phyloP scores from a whole-genome alignment of 108 stramenopile genomes.

The Cyclostephanos tholiformis region DNA sequence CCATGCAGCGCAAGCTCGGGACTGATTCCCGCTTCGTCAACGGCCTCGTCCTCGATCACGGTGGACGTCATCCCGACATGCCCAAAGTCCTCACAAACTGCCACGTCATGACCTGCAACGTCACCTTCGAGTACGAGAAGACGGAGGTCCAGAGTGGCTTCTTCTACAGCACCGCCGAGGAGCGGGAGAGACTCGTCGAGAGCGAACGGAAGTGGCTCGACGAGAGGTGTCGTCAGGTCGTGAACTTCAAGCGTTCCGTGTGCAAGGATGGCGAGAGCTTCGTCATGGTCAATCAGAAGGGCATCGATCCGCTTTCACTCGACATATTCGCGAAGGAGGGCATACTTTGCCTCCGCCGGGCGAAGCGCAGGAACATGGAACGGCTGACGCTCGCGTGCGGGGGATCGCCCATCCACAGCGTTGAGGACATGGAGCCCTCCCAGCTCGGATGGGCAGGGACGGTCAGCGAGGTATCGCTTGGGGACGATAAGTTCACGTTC shows the following conservation, averaged over 20 bases:
- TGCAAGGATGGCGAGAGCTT: slow-evolving; percentile 93
- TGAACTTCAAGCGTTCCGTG: slow-evolving; percentile 95
- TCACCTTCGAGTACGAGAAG: slow-evolving; percentile 99
- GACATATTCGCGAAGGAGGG: slow-evolving; percentile 99
- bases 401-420: slow-evolving; percentile 91
- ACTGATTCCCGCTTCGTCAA: slow-evolving; percentile 89
- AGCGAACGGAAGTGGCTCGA: slow-evolving; percentile 97
- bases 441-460: slow-evolving; percentile 95
- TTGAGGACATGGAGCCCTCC: slow-evolving; percentile 91
- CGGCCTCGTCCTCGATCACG: slow-evolving; percentile 99
- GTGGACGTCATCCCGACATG: slow-evolving; percentile 99
- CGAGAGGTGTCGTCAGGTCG: slow-evolving; percentile 93
- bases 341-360: slow-evolving; percentile 94
- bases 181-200: slow-evolving; percentile 97
- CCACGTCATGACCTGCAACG: slow-evolving; percentile 97
- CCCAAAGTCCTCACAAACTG: slow-evolving; percentile 92
- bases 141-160: slow-evolving; percentile 96
- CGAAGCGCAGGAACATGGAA: slow-evolving; percentile 99
- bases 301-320: slow-evolving; percentile 96
- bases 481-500: slow-evolving; percentile 99
- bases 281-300: slow-evolving; percentile 99
- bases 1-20: slow-evolving; percentile 88
- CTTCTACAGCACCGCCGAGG: slow-evolving; percentile 94
- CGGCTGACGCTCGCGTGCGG: slow-evolving; percentile 98
- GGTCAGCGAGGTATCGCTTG: slow-evolving; percentile 94